Percentiles rank a stretch among this genome's conserved stretches.
phyloP scores from a whole-genome alignment of 768 basidiomycete species.

The Tulasnella sp. region DNA sequence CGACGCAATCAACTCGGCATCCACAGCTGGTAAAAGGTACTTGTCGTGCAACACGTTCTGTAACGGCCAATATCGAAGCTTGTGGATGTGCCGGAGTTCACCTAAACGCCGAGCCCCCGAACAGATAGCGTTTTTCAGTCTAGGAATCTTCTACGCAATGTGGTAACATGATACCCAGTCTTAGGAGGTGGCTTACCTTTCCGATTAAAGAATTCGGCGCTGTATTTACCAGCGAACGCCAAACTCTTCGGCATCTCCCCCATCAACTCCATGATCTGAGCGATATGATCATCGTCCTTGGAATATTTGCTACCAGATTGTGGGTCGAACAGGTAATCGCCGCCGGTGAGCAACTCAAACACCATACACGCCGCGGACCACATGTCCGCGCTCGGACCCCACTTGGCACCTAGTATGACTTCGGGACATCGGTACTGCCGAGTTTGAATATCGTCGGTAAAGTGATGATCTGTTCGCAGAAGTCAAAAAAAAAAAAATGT shows the following conservation, averaged over 20 bases:
- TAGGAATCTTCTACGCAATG: background rate
- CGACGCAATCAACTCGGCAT: constrained; percentile 68
- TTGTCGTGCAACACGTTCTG: constrained; percentile 81
- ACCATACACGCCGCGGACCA: constrained; percentile 82
- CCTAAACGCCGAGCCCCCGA: constrained; percentile 28
- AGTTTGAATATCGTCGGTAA: constrained; percentile 97
- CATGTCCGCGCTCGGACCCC: constrained; percentile 91
- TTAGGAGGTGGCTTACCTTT: constrained; percentile 60
- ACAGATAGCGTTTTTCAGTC: too few relatives aligned
- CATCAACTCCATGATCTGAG: constrained; percentile 93
- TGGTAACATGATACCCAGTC: background rate
- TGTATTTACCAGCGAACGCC: constrained; percentile 87
- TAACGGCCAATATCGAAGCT: constrained; percentile 86
- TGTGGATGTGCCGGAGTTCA: constrained; percentile 89
- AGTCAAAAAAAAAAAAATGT: background rate
- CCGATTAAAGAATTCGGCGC: constrained; percentile 90
- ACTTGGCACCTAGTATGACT: constrained; percentile 91
- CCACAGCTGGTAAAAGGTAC: constrained; percentile 78
- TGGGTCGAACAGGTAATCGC: constrained; percentile 97
- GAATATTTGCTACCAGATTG: constrained; percentile 89
- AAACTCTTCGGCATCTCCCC: constrained; percentile 79
- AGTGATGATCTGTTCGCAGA: constrained; percentile 69
- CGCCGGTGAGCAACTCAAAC: constrained; percentile 92
- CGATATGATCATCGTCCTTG: constrained; percentile 96
- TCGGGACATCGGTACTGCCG: constrained; percentile 96